These are phyloP conservation scores for Croton laevigatus DNA, from an alignment of 441 rosid genomes.

Conservation along the genomic window DNA sequence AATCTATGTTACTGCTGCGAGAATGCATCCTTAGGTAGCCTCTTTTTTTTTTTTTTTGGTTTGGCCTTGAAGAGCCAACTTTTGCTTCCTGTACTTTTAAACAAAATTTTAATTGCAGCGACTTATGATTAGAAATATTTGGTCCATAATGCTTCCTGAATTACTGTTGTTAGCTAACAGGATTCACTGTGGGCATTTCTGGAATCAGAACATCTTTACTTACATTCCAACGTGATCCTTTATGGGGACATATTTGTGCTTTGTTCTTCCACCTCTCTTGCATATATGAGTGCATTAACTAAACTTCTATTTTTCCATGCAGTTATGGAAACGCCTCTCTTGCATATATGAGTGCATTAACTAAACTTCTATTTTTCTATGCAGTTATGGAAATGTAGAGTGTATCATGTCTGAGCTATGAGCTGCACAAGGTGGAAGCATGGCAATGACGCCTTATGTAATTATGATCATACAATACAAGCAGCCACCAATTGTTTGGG, in stretches of 20 bases:
- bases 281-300: background rate
- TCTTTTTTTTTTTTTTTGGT: too few relatives aligned
- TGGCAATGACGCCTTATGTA: slow-evolving; percentile 1
- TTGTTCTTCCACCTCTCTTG: background rate
- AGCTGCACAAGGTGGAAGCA: slow-evolving; percentile 3
- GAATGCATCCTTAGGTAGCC: background rate
- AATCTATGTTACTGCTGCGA: background rate
- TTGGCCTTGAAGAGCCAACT: background rate
- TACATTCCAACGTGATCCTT: background rate
- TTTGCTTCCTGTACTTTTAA: background rate
- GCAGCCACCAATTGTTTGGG: background rate
- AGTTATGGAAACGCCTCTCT: slow-evolving; percentile 7
- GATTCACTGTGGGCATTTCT: background rate
- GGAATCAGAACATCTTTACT: background rate
- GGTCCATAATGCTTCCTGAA: background rate
- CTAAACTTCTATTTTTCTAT: background rate
- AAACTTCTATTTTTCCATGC: slow-evolving; percentile 1
- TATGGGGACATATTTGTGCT: background rate
- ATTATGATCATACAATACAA: background rate
- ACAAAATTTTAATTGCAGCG: background rate
- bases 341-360: background rate
- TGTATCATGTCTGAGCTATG: background rate
- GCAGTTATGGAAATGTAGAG: slow-evolving; percentile 11
- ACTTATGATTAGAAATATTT: too few relatives aligned
- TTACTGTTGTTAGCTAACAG: background rate